These are phyloP conservation scores for Stagonosporopsis vannaccii DNA, from an alignment of 2,329 filamentous ascomycete genomes.

Conservation along the genomic window DNA sequence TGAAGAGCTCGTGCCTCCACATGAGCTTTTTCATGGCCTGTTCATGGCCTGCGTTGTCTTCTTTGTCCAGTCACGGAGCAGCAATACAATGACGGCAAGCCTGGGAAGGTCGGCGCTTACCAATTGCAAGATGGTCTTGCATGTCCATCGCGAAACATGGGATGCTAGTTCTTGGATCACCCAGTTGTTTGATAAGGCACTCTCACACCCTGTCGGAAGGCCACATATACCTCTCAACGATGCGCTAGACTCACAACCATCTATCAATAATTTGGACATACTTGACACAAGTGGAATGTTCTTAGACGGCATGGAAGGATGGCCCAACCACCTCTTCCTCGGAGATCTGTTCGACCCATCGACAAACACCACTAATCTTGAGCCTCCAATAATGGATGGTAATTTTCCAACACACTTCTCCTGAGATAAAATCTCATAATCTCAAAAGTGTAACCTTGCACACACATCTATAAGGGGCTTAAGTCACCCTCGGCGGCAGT, in stretches of 20 bases:
- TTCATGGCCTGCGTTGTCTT: slow-evolving; percentile 16
- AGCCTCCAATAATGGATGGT: background rate
- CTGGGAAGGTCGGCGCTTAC: slow-evolving; percentile 9
- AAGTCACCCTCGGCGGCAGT: background rate
- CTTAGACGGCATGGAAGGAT: slow-evolving; percentile 10
- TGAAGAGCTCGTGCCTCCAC: slow-evolving; percentile 9
- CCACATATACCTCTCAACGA: background rate
- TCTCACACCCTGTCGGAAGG: background rate
- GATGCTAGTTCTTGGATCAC: slow-evolving; percentile 13
- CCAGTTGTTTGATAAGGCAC: slow-evolving; percentile 10
- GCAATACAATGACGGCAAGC: slow-evolving; percentile 2
- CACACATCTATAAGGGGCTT: too few relatives aligned
- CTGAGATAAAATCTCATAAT: background rate
- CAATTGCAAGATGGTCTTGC: slow-evolving; percentile 13
- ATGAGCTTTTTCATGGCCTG: slow-evolving; percentile 10
- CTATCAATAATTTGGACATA: background rate
- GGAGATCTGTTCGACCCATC: slow-evolving; percentile 8
- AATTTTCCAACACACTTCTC: background rate
- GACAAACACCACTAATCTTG: background rate
- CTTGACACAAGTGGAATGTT: background rate
- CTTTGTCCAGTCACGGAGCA: slow-evolving; percentile 8
- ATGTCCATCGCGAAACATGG: slow-evolving; percentile 12
- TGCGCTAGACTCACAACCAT: background rate
- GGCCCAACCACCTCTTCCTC: slow-evolving; percentile 10
- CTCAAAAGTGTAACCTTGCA: too few relatives aligned